Base-by-base conservation (phyloP, 2,329 filamentous ascomycete genomes). In the Coniochaeta prunicola region DNA sequence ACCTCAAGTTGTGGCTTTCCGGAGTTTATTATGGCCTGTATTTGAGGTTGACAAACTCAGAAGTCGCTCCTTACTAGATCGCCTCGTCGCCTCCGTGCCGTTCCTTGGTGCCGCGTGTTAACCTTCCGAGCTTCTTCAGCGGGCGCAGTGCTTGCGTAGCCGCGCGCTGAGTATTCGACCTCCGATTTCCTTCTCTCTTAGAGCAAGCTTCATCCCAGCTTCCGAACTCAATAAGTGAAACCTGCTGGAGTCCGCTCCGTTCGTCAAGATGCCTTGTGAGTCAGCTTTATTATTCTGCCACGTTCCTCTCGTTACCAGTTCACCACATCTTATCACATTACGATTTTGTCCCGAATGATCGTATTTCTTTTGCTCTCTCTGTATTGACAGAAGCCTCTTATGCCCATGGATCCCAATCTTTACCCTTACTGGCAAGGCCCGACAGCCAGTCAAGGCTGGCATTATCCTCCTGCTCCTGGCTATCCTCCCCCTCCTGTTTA, bases 31-130 rank as follows among this genome's bases (percentile, higher is more conserved):
- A 64, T 67, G 66, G 66, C 62, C 64, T 59, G 61, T 60, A 61
- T 62, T 64, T 67, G 63, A 55, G 59, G 64, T 66, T 66, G 66
- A 67, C 66, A 62, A 67, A 59, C 66, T 67, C 66, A 59, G 21
- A 58, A 67, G 66, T 66, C 64, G 59, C 56, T 67, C 66, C 59
- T 67, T 66, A 12, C 12, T n/a, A 17, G 13, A 17, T 30, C 26
- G 21, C 2, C 6, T 50, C 4, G 45, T 26, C 45, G 60, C 56
- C 59, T 34, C 33, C 12, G 31, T 42, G 36, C 36, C 15, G 5
- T 31, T 59, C 57, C 40, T 56, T 55, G n/a, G n/a, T n/a, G 24
- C 45, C 13, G 21, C 24, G 21, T 28, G 45, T 60, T 9, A 13
- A n/a, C 45, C 58, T 58, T 56, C 58, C 58, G 31, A 33, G n/a